Evolutionary conservation across 2,329 filamentous ascomycete species (phyloP).

Genomic region (Aureobasidium sp.): DNA sequence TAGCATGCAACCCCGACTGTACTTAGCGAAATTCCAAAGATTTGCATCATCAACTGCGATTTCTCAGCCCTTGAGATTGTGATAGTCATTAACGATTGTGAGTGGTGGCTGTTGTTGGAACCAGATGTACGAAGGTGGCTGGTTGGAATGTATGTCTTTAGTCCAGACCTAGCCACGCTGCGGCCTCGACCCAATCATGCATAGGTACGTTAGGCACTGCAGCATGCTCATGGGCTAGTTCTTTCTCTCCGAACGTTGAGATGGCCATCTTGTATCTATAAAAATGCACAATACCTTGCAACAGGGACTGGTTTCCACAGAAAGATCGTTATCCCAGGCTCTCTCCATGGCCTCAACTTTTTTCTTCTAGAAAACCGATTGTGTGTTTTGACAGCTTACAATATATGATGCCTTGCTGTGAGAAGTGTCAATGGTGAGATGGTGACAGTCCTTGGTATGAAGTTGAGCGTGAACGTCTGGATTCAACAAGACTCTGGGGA

Average conservation of each 20-base stretch:
- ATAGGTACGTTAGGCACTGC: neutral
- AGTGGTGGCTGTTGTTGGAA: neutral
- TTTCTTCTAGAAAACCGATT: too few species aligned
- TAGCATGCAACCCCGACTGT: constrained; percentile 3
- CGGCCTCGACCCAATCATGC: neutral
- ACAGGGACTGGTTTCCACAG: too few species aligned
- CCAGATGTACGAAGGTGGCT: neutral
- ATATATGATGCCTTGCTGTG: too few species aligned
- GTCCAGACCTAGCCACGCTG: neutral
- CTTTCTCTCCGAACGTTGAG: too few species aligned
- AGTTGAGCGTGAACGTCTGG: neutral
- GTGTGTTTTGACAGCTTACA: too few species aligned
- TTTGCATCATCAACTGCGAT: neutral
- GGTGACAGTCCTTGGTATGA: too few species aligned
- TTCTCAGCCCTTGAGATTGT: neutral
- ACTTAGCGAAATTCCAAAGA: neutral
- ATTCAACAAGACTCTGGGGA: neutral
- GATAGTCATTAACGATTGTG: neutral
- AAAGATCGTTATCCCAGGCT: too few species aligned
- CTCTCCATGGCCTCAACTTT: too few species aligned
- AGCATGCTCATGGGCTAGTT: neutral
- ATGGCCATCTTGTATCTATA: too few species aligned
- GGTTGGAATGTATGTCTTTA: neutral
- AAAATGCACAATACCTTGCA: too few species aligned
- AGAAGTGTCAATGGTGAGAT: too few species aligned